A percentile compares a stretch with the other conserved stretches of the same genome.
Evolutionary conservation across 371 early-diverging fungal genomes (phyloP).

Genomic region (Encephalitozoon cuniculi): DNA sequence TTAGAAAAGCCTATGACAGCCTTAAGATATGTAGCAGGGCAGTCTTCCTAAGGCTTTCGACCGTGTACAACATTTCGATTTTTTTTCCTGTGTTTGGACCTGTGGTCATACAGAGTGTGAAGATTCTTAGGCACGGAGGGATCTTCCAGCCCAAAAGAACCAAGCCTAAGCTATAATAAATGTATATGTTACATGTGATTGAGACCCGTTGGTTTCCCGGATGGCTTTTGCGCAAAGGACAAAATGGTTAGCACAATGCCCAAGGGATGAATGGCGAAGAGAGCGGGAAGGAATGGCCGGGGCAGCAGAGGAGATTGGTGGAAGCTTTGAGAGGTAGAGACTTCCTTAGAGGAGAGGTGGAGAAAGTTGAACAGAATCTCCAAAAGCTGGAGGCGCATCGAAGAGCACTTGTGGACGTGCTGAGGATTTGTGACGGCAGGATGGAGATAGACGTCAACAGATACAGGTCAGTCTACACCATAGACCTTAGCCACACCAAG

Average conservation of each 20-base stretch:
- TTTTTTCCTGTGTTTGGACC: slow-evolving; percentile 14
- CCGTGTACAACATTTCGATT: not conserved
- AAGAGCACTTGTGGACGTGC: not conserved
- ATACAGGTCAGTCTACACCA: not conserved
- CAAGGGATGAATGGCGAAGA: not conserved
- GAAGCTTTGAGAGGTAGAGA: not conserved
- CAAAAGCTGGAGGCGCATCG: not conserved
- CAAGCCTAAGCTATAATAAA: not conserved
- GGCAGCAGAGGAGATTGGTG: not conserved
- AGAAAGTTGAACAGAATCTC: not conserved
- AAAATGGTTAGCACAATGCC: not conserved
- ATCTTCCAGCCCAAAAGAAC: too few species aligned
- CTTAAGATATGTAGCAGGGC: not conserved
- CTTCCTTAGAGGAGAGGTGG: not conserved
- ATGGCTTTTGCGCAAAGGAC: not conserved
- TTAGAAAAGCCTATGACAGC: not conserved
- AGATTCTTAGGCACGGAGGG: not conserved
- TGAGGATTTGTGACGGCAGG: not conserved
- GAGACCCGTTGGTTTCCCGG: not conserved
- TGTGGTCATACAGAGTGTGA: not conserved
- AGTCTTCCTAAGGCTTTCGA: not conserved
- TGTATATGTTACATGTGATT: not conserved
- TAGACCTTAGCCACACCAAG: not conserved
- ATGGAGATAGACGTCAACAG: not conserved
- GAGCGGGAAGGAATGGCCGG: not conserved